These are phyloP conservation scores for Rhynchosporium graminicola DNA, from an alignment of 2,329 filamentous ascomycete species.

Conservation along the genomic window DNA sequence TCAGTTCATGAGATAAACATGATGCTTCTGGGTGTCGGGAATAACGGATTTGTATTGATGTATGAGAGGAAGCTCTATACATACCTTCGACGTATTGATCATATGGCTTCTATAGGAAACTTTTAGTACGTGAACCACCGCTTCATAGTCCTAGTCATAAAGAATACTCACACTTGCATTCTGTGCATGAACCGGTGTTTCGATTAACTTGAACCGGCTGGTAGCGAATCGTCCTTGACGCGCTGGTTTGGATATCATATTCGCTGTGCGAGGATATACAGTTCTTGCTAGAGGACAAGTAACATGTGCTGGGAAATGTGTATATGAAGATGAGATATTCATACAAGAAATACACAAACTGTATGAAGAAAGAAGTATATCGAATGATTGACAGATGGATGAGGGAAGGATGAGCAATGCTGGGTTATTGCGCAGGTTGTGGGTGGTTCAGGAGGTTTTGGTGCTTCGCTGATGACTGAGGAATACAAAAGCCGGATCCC, in stretches of 20 bases:
- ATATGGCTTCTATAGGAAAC: slow-evolving; percentile 20
- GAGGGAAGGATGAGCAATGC: too few species aligned
- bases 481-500: too few species aligned
- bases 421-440: too few species aligned
- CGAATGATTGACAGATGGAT: too few species aligned
- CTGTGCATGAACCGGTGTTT: slow-evolving; percentile 26
- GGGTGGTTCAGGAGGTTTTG: too few species aligned
- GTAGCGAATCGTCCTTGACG: slow-evolving; percentile 15
- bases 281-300: not conserved
- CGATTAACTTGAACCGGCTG: slow-evolving; percentile 29
- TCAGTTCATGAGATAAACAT: not conserved
- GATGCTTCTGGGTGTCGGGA: not conserved
- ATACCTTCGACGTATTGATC: slow-evolving; percentile 21
- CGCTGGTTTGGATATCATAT: not conserved
- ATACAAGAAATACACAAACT: too few species aligned
- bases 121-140: not conserved
- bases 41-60: not conserved
- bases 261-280: not conserved
- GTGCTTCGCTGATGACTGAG: too few species aligned
- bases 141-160: not conserved
- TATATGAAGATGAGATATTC: too few species aligned
- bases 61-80: not conserved
- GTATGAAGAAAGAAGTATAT: too few species aligned
- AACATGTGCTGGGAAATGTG: not conserved
- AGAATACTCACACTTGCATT: slow-evolving; percentile 17